Evolutionary conservation across 2,329 filamentous ascomycete species (phyloP).

Genomic region (Raffaelea albimanens): DNA sequence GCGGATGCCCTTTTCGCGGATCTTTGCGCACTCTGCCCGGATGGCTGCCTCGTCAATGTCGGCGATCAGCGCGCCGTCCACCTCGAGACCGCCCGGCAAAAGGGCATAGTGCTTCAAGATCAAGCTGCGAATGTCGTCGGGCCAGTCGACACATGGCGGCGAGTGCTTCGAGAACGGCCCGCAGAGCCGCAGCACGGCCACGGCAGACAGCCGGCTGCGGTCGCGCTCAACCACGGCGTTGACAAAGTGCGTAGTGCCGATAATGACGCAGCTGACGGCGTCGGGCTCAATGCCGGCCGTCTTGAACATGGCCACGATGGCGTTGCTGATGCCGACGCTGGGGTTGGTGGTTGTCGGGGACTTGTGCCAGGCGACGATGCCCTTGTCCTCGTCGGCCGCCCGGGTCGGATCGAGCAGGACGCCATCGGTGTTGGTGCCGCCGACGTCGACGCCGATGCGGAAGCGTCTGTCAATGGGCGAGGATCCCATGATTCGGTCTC

Average conservation of each 20-base stretch:
- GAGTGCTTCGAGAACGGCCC: conserved; percentile 42
- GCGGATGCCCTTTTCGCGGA: conserved; percentile 31
- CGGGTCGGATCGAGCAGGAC: conserved; percentile 36
- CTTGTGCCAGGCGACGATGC: conserved; percentile 41
- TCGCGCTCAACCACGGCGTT: conserved; percentile 49
- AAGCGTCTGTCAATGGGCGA: conserved; percentile 10
- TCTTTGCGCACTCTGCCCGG: conserved; percentile 25
- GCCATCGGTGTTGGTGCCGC: conserved; percentile 43
- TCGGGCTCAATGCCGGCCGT: conserved; percentile 21
- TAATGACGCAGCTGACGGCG: conserved; percentile 37
- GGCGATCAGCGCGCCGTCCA: conserved; percentile 38
- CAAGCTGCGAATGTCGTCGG: conserved; percentile 34
- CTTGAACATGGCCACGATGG: conserved; percentile 33
- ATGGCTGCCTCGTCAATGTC: conserved; percentile 34
- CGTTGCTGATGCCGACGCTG: conserved; percentile 34
- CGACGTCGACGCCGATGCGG: conserved; percentile 36
- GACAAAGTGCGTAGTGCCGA: conserved; percentile 49
- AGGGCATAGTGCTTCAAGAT: conserved; percentile 35
- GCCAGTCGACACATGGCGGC: conserved; percentile 45
- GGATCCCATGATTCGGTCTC: not conserved
- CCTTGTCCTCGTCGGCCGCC: conserved; percentile 24
- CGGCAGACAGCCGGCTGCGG: conserved; percentile 32
- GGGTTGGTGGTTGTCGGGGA: conserved; percentile 37
- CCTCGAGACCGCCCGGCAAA: conserved; percentile 40
- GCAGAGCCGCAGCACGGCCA: conserved; percentile 45